Conservation (phyloP, 345 rosid species). For the Gossypium turneri region DNA sequence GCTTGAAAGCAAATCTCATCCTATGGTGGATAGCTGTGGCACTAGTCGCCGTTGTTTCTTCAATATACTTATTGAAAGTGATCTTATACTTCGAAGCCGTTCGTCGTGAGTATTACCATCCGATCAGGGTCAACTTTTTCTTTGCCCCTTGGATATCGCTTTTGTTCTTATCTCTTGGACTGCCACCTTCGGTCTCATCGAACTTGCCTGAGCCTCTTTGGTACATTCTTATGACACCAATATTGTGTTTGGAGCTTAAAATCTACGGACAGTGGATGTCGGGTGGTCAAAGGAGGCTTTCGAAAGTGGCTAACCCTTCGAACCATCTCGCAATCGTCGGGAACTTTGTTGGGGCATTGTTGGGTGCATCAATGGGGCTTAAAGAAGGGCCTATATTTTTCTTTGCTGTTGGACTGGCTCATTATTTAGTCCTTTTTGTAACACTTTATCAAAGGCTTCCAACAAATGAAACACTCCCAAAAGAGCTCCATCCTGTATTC, state of each 20-base stretch:
- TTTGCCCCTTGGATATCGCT: conserved; percentile 87
- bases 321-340: conserved; percentile 82
- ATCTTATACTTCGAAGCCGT: conserved; percentile 78
- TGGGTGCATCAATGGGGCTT: conserved; percentile 88
- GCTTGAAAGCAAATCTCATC: conserved; percentile 35
- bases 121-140: conserved; percentile 85
- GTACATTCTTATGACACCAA: conserved; percentile 81
- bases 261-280: conserved; percentile 99
- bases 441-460: conserved; percentile 94
- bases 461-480: conserved; percentile 76
- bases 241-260: conserved; percentile 69
- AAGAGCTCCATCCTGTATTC: conserved; percentile 94
- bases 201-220: conserved; percentile 49
- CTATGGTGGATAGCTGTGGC: conserved; percentile 72
- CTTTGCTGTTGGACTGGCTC: conserved; percentile 82
- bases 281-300: conserved; percentile 81
- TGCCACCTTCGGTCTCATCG: conserved; percentile 49
- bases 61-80: conserved; percentile 57
- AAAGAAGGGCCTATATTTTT: conserved; percentile 91
- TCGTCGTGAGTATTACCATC: conserved; percentile 81
- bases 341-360: conserved; percentile 82
- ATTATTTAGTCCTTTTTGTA: conserved; percentile 76
- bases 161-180: conserved; percentile 72
- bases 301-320: conserved; percentile 90
- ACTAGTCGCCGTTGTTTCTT: conserved; percentile 41